A percentile compares a stretch with the other conserved stretches of the same genome.
Conservation (phyloP, 2,329 filamentous ascomycete species). For the Thermoascus crustaceus region DNA sequence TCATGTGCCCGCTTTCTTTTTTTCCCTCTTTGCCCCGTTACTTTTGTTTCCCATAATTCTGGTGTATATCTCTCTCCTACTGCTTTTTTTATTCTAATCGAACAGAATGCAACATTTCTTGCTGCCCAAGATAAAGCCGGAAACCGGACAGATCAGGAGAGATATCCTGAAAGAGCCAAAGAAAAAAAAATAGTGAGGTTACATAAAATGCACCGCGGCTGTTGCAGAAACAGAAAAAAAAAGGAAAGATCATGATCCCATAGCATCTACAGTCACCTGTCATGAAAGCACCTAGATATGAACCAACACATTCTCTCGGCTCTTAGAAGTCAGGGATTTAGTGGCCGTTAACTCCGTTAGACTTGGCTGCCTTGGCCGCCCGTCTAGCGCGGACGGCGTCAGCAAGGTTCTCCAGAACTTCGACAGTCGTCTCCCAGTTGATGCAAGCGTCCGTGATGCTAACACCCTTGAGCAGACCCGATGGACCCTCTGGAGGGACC, state of each 20-base stretch:
- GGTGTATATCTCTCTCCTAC: no score
- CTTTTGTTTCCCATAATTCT: no score
- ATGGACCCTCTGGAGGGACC: slow-evolving; percentile 72
- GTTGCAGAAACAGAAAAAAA: slow-evolving; percentile 4
- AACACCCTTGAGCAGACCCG: slow-evolving; percentile 75
- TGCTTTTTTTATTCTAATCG: no score
- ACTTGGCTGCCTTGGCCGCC: slow-evolving; percentile 31
- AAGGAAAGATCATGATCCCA: slow-evolving; percentile 5
- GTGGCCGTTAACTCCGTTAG: slow-evolving; percentile 22
- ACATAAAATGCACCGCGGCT: background rate
- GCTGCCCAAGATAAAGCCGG: no score
- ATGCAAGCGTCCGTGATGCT: slow-evolving; percentile 97
- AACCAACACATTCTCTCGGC: no score
- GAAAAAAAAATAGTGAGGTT: slow-evolving; percentile 5
- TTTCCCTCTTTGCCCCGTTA: no score
- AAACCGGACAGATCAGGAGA: no score
- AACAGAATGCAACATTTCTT: no score
- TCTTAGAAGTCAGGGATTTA: no score
- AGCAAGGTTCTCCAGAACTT: slow-evolving; percentile 75
- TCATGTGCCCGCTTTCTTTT: no score
- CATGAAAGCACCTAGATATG: slow-evolving; percentile 1
- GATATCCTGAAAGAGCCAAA: no score
- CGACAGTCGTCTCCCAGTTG: slow-evolving; percentile 77
- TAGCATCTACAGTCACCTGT: slow-evolving; percentile 1
- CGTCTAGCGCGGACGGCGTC: slow-evolving; percentile 72